Conservation (phyloP, 768 basidiomycete species). For the Pisolithus orientalis region DNA sequence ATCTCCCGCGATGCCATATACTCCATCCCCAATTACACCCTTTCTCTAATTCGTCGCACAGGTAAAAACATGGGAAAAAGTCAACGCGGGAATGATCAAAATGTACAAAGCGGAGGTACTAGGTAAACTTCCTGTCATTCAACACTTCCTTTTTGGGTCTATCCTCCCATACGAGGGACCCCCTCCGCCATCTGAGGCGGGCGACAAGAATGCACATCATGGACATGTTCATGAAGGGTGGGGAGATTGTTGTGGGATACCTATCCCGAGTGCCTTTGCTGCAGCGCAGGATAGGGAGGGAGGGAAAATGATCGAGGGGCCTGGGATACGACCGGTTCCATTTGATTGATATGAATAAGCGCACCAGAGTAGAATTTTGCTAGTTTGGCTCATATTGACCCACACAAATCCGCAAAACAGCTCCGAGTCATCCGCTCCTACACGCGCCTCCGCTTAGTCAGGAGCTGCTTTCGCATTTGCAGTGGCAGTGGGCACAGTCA, state of each 20-base stretch:
- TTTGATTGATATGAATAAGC: constrained; percentile 50
- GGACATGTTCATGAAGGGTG: constrained; percentile 48
- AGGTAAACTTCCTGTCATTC: constrained; percentile 90
- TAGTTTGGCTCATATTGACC: too few species aligned
- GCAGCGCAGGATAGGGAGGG: constrained; percentile 49
- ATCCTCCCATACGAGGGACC: constrained; percentile 67
- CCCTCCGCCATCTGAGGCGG: constrained; percentile 27
- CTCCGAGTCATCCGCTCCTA: too few species aligned
- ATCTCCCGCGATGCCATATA: background rate
- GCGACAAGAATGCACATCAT: constrained; percentile 11
- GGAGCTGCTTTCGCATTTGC: too few species aligned
- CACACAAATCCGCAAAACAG: too few species aligned
- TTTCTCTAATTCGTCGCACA: constrained; percentile 6
- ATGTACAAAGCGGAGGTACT: constrained; percentile 97
- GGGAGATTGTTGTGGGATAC: constrained; percentile 92
- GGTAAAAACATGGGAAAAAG: constrained; percentile 95
- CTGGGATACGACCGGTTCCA: constrained; percentile 69
- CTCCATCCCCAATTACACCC: background rate
- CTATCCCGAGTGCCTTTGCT: constrained; percentile 76
- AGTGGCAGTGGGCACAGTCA: too few species aligned
- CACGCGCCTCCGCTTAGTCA: too few species aligned
- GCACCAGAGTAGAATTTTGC: too few species aligned
- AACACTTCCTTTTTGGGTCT: constrained; percentile 93
- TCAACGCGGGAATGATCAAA: constrained; percentile 94
- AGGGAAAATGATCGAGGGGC: constrained; percentile 43